Base-by-base conservation (phyloP, 2,329 filamentous ascomycete genomes). In the Teratosphaeria epicoccoides region DNA sequence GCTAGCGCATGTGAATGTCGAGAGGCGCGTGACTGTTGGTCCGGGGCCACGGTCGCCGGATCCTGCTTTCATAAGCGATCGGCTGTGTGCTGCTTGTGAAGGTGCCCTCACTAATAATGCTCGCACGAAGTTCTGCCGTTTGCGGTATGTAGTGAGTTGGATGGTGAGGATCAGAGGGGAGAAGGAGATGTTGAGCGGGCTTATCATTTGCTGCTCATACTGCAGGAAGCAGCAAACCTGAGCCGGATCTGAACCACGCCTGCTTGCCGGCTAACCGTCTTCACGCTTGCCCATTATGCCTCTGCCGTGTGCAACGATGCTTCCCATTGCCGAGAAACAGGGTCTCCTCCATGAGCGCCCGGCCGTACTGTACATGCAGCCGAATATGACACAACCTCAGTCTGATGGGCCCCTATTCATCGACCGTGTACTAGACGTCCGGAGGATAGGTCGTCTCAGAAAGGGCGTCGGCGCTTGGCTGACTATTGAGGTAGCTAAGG, bases 401-500 rank as follows among this genome's bases (percentile, higher is more conserved):
- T n/a, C n/a, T n/a, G n/a, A n/a, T n/a, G n/a, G n/a, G n/a, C n/a
- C n/a, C n/a, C n/a, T 51, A 54, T 33, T 51, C 52, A 12, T 54
- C 52, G 40, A 54, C 37, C 52, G 52, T 55, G 11, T 14, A 22
- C 52, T 56, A 57, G 9, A 56, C 52, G 49, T 58, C 56, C 37
- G 56, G 56, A 17, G 56, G 56, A 43, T 52, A 58, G 24, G 50
- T 55, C 50, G 46, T 46, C 20, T 56, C 49, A 4, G 14, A 43
- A 25, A 46, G 11, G 22, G 26, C 11, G 9, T 47, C 24, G 40
- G 45, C 47, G 14, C n/a, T 22, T 3, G 49, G 44, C 47, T 47
- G 24, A 47, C 73, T 78, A 66, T 78, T 80, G 59, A 80, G 71
- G 63, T 75, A 72, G 63, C 76, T 79, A 51, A 81, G 67, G 61